A percentile compares a stretch with the other conserved stretches of the same genome.
phyloP scores from a whole-genome alignment of 2,329 filamentous ascomycete genomes.

The Emericellopsis atlantica region DNA sequence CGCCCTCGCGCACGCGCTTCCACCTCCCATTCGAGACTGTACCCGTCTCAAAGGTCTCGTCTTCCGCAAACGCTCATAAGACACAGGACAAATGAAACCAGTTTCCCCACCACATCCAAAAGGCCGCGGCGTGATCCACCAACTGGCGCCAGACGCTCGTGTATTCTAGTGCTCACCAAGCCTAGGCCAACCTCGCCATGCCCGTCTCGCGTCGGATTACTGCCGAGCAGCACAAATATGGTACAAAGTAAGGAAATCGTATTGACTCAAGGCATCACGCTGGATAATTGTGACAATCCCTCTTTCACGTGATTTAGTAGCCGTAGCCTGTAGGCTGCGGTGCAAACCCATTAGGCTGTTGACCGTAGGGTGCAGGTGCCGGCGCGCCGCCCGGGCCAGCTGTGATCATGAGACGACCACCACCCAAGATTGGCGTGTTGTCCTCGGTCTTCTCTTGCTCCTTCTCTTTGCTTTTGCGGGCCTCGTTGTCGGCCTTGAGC shows the following conservation, averaged over 20 bases:
- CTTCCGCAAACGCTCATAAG: slow-evolving; percentile 1
- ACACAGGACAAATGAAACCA: background rate
- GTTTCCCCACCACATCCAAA: background rate
- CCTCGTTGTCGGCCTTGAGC: slow-evolving; percentile 93
- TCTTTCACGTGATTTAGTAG: slow-evolving; percentile 24
- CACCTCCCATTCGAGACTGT: no score
- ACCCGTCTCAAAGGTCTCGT: background rate
- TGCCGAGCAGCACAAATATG: no score
- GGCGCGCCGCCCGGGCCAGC: slow-evolving; percentile 58
- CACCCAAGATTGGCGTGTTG: slow-evolving; percentile 84
- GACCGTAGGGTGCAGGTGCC: slow-evolving; percentile 52
- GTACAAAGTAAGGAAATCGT: no score
- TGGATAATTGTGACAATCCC: no score
- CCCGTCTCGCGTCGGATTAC: no score
- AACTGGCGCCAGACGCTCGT: no score
- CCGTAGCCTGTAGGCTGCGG: slow-evolving; percentile 77
- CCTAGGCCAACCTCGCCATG: no score
- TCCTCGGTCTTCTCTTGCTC: slow-evolving; percentile 76
- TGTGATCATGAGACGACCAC: slow-evolving; percentile 85
- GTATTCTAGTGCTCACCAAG: no score
- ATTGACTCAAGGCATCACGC: no score
- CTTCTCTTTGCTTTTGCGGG: slow-evolving; percentile 67
- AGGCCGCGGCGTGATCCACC: no score
- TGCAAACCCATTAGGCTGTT: slow-evolving; percentile 74
- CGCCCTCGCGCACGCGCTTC: background rate